Evolutionary conservation across 2,329 filamentous ascomycete species (phyloP), one percentile per base, ranked within the genome.

Genomic region (Zymoseptoria crescenta): DNA sequence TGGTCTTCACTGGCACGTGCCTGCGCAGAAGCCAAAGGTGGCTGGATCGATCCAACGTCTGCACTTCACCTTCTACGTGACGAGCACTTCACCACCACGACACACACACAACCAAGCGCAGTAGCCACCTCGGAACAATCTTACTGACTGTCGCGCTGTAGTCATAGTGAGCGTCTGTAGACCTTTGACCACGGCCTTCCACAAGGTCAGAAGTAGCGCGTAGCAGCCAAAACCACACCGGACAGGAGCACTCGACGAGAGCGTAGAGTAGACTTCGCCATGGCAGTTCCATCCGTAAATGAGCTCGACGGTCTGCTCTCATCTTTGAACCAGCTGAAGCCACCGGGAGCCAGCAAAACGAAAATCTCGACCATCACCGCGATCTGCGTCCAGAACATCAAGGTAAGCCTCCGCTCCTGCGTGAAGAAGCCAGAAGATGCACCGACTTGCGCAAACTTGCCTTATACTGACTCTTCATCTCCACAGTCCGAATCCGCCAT

Each of bases 301-400:
- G 92, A 97, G 75, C 80, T 99, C 77, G 93, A 96, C 77, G 82
- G 86, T 71, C 87, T 89, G 76, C 84, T 99, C 73, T 90, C 94
- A 80, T 92, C 89, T 72, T 92, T 99, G 86, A 87, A 93, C 71
- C 82, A 83, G 67, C 81, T 96, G 72, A 97, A 96, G 77, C 87
- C 94, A 51, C 94, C 94, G 56, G 94, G 94, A 73, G 91, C 96
- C 60, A 96, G 92, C 63, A 92, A 91, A 68, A 91, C 90, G 67
- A 93, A 94, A 77, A 96, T 99, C 75, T 84, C 84, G 69, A 85
- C 86, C 73, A 85, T 99, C 76, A 97, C 93, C 20, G 81, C 85
- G 29, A 85, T 97, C 50, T 96, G 93, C 78, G 88, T 91, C 62
- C 85, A 85, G 71, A 95, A 96, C 74, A 87, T 96, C 69, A 87